Evolutionary conservation across 441 rosid species (phyloP).

Genomic region (Macaranga tanarius): DNA sequence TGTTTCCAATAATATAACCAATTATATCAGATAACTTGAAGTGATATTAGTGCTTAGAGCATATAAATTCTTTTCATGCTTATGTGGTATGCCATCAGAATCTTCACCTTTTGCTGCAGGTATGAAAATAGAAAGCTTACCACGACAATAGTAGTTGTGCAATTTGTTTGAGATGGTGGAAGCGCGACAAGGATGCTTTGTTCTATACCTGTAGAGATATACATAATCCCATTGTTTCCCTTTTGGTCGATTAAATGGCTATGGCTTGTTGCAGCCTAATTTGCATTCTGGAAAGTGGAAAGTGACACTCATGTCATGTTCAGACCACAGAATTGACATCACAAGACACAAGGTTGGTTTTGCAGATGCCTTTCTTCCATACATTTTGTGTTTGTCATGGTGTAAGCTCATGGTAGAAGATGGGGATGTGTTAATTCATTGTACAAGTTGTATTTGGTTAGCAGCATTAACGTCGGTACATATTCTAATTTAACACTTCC

Average conservation of each 20-base stretch:
- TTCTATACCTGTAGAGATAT: background rate
- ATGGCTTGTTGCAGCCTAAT: conserved; percentile 2
- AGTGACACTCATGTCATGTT: background rate
- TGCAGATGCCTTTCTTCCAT: conserved; percentile 13
- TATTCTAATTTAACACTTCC: background rate
- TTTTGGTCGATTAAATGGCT: background rate
- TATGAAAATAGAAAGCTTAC: background rate
- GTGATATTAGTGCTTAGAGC: background rate
- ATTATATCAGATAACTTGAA: background rate
- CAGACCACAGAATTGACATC: conserved; percentile 12
- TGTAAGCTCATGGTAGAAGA: background rate
- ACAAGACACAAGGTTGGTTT: conserved; percentile 14
- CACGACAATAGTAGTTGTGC: background rate
- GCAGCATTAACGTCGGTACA: conserved; percentile 4
- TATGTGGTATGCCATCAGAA: background rate
- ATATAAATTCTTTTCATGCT: background rate
- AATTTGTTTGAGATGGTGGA: conserved; percentile 1
- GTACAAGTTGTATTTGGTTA: background rate
- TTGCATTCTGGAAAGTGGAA: background rate
- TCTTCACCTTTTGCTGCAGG: conserved; percentile 9
- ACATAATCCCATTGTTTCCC: background rate
- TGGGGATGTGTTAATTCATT: background rate
- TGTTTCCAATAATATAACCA: background rate
- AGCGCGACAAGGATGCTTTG: background rate
- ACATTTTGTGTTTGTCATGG: background rate